phyloP scores from a whole-genome alignment of 208 protist genomes.

The Wallacemonas sp. region DNA sequence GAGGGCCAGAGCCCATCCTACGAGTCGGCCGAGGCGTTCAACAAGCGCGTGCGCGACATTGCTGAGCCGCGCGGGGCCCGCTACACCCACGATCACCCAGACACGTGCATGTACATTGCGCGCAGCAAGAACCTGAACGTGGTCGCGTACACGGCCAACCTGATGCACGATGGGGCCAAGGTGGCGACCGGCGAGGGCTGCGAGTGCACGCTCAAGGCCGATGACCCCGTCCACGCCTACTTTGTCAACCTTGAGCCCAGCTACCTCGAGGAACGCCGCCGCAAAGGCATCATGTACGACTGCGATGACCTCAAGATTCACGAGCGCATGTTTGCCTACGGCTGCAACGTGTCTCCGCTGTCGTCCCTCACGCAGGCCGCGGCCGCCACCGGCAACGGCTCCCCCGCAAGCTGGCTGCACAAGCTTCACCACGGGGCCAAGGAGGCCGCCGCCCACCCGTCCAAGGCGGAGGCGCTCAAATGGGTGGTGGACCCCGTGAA shows the following conservation, averaged over 20 bases:
- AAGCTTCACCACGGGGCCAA: background rate
- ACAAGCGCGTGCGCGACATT: conserved; percentile 35
- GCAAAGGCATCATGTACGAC: conserved; percentile 43
- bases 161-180: conserved; percentile 16
- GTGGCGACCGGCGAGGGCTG: conserved; percentile 36
- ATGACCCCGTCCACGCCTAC: conserved; percentile 68
- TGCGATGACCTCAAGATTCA: conserved; percentile 67
- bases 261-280: conserved; percentile 53
- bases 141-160: conserved; percentile 73
- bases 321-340: conserved; percentile 81
- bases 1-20: conserved; percentile 28
- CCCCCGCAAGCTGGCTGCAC: background rate
- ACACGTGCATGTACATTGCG: conserved; percentile 83
- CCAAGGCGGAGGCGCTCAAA: background rate
- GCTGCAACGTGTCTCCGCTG: conserved; percentile 44
- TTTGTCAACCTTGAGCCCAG: conserved; percentile 71
- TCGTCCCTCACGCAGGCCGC: background rate
- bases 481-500: conserved; percentile 14
- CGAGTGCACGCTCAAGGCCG: conserved; percentile 33
- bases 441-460: background rate
- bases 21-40: conserved; percentile 34
- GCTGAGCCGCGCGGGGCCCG: conserved; percentile 52
- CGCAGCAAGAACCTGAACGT: conserved; percentile 82
- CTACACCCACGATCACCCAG: conserved; percentile 69
- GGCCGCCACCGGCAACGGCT: background rate